These are phyloP conservation scores for Pisolithus orientalis DNA, from an alignment of 768 basidiomycete species.

Conservation along the genomic window DNA sequence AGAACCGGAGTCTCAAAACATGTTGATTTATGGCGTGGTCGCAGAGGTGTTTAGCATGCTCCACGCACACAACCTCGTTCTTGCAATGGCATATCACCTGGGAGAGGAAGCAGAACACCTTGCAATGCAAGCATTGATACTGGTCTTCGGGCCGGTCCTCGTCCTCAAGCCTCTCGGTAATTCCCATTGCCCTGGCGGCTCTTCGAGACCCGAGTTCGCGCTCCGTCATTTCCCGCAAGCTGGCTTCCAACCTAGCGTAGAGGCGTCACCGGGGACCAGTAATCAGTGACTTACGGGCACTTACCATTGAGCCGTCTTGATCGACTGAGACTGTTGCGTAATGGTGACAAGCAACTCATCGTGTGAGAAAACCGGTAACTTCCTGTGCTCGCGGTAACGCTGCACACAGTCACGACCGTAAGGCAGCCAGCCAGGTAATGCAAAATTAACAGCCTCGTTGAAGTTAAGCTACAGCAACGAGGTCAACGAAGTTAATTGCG, in stretches of 20 bases:
- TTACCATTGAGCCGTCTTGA: slow-evolving; percentile 90
- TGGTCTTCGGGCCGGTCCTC: slow-evolving; percentile 88
- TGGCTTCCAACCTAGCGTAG: slow-evolving; percentile 67
- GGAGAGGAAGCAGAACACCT: slow-evolving; percentile 91
- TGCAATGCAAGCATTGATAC: slow-evolving; percentile 92
- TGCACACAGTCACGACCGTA: slow-evolving; percentile 84
- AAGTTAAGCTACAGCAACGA: slow-evolving; percentile 73
- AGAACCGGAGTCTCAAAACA: slow-evolving; percentile 72
- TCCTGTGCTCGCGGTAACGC: slow-evolving; percentile 85
- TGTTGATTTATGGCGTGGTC: slow-evolving; percentile 50
- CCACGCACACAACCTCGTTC: slow-evolving; percentile 73
- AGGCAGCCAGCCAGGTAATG: slow-evolving; percentile 90
- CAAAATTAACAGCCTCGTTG: slow-evolving; percentile 99
- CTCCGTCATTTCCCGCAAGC: slow-evolving; percentile 82
- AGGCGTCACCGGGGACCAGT: slow-evolving; percentile 14
- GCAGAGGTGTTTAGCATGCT: slow-evolving; percentile 78
- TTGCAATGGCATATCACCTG: slow-evolving; percentile 83
- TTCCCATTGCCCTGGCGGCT: slow-evolving; percentile 50
- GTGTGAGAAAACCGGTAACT: slow-evolving; percentile 96
- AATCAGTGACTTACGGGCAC: slow-evolving; percentile 21
- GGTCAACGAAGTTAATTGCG: slow-evolving; percentile 14
- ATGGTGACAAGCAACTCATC: slow-evolving; percentile 97
- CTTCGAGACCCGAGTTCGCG: slow-evolving; percentile 70
- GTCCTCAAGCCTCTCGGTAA: slow-evolving; percentile 67
- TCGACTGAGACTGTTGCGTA: slow-evolving; percentile 87